These are phyloP conservation scores for Thozetella sp. DNA, from an alignment of 495 filamentous ascomycete genomes.

Conservation along the genomic window DNA sequence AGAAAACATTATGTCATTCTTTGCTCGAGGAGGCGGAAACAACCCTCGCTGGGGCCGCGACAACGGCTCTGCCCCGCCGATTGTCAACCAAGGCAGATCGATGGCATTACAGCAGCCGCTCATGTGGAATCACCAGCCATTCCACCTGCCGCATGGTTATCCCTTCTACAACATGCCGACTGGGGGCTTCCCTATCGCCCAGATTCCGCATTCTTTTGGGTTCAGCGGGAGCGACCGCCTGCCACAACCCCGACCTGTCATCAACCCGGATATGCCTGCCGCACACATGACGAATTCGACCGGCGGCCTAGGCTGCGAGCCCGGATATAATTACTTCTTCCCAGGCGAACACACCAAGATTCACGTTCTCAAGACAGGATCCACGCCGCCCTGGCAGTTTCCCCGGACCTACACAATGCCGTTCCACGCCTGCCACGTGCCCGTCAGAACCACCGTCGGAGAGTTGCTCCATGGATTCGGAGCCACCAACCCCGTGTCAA, in stretches of 20 bases:
- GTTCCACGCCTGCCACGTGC: constrained; percentile 39
- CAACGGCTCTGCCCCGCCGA: constrained; percentile 18
- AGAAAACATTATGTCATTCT: constrained; percentile 10
- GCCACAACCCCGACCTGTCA: constrained; percentile 30
- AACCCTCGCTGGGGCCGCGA: constrained; percentile 26
- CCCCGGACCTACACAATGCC: constrained; percentile 19
- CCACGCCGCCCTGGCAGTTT: constrained; percentile 43
- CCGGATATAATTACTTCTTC: constrained; percentile 55
- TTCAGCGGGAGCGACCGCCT: constrained; percentile 19
- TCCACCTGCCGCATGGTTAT: not conserved
- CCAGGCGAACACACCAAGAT: constrained; percentile 46
- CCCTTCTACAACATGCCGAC: not conserved
- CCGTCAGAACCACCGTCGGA: constrained; percentile 35
- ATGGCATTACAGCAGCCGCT: constrained; percentile 9
- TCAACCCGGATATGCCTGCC: constrained; percentile 50
- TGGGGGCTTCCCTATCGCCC: not conserved
- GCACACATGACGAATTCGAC: constrained; percentile 58
- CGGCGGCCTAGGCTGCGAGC: constrained; percentile 54
- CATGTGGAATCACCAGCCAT: constrained; percentile 1
- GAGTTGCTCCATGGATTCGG: constrained; percentile 51
- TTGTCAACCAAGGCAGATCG: constrained; percentile 1
- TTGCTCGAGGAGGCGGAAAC: constrained; percentile 13
- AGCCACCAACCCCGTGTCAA: constrained; percentile 34
- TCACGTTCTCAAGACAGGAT: constrained; percentile 40
- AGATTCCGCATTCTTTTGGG: constrained; percentile 13